phyloP scores from a whole-genome alignment of 805 yeast species.

The Groenewaldozyma tartarivorans region DNA sequence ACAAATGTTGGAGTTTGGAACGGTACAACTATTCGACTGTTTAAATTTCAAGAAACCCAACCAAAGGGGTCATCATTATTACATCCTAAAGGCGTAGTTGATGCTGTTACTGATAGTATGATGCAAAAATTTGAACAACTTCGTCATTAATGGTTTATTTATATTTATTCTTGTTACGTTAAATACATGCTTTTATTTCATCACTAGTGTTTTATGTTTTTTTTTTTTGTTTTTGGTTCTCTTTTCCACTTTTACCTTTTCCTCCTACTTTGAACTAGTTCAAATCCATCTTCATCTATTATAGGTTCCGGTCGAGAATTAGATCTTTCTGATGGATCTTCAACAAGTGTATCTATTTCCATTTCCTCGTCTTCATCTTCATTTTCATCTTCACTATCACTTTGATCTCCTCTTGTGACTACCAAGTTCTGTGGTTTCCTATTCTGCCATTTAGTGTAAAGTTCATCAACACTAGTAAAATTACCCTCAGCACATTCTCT shows the following conservation, averaged over 20 bases:
- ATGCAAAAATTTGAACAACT: constrained; percentile 31
- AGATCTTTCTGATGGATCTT: constrained; percentile 23
- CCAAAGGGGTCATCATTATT: constrained; percentile 32
- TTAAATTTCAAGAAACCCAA: constrained; percentile 36
- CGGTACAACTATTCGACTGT: constrained; percentile 40
- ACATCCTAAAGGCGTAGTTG: constrained; percentile 37
- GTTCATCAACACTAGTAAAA: constrained; percentile 45
- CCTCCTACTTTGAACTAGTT: constrained; percentile 49
- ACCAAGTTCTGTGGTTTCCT: constrained; percentile 21
- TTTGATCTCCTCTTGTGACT: constrained; percentile 7
- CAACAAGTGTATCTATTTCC: constrained; percentile 7
- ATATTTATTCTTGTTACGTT: background rate
- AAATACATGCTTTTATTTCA: background rate
- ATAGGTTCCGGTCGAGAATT: too few relatives aligned
- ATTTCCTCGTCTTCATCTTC: constrained; percentile 33
- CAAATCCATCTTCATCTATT: constrained; percentile 92
- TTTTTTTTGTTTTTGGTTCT: background rate
- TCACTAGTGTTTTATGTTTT: background rate
- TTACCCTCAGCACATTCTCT: constrained; percentile 48
- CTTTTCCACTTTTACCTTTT: constrained; percentile 1
- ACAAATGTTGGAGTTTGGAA: constrained; percentile 42
- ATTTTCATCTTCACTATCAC: constrained; percentile 38
- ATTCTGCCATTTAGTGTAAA: constrained; percentile 51
- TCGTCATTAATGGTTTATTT: background rate
- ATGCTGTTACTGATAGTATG: constrained; percentile 39